Base-by-base conservation (phyloP, 1,284 basidiomycete species). In the Sanguinoderma infundibulare region DNA sequence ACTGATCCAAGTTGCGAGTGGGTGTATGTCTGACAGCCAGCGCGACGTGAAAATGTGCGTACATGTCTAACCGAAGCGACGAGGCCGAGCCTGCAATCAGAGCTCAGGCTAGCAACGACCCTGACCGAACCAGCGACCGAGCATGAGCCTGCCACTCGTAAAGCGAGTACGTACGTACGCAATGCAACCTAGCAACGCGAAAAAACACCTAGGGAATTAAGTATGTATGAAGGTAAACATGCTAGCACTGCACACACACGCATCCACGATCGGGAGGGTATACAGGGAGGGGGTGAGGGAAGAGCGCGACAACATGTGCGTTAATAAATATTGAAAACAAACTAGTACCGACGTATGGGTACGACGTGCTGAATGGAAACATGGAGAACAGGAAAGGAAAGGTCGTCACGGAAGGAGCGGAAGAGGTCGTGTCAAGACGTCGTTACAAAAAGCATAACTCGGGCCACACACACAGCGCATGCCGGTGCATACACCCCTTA, bases 261-360 rank as follows among this genome's bases (percentile, higher is more conserved):
- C 34, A 28, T 51, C 34, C 36, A 20, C 52, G 34, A 15, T 30
- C 53, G 12, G 15, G 34, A 26, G 47, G 55, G 47, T 60, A 60
- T 60, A 51, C 46, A 30, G 36, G 42, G 34, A 26, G 24, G 32
- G 47, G 12, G 20, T 20, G 38, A 17, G 53, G 38, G 50, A 15
- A n/a, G 50, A 30, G 28, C 39, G 47, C 58, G 55, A 47, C 56
- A 53, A 59, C 59, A 57, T 59, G 36, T 47, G 56, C 65, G 42
- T 36, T 49, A 61, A 64, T 64, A 67, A 67, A 67, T 67, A 67
- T 59, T 64, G 46, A 67, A 63, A 64, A 60, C 24, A 51, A 57
- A 55, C 50, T 39, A 51, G 34, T 67, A 67, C 15, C n/a, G n/a
- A n/a, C n/a, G 65, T 67, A 67, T 59, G 63, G 61, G 17, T 50